Base-by-base conservation (phyloP, 345 rosid genomes). In the Boechera retrofracta region DNA sequence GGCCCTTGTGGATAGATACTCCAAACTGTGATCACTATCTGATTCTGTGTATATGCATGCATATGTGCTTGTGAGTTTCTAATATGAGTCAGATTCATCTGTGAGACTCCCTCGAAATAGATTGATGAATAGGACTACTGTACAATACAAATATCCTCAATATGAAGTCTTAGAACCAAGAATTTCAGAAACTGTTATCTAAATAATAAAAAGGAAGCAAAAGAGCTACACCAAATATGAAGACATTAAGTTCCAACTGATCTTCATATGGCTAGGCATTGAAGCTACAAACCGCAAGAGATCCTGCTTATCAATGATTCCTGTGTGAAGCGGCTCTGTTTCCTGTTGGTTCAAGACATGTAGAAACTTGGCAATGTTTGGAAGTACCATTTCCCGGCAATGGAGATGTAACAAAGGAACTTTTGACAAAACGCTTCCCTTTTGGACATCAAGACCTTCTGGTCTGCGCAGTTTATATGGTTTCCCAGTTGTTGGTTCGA, bases 241-340 rank as follows among this genome's bases (percentile, higher is more conserved):
- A 21, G 97, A 94, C 97, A 91, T 93, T 49, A 91, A 78, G 77
- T 94, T 91, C 97, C 98, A 94, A 78, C 98, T 91, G 38, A 91
- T 91, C 86, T 86, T 89, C 94, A 94, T 91, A 83, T 91, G 97
- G 61, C 84, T 76, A 54, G 97, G 97, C 96, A 94, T 89, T 8
- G 89, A 71, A 33, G 85, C 93, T 67, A 89, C 96, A 71, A 89
- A 88, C 21, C 93, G 89, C 59, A 91, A 88, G 64, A 88, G 79
- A 80, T 91, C 89, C 0, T 87, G 87, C 64, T 85, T 87, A 31
- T 79, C 74, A 18, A 58, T 67, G 73, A 73, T 36, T 31, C 63
- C 67, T 49, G 77, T 82, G 3, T 47, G 75, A 54, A 69, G 65
- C 24, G 55, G 45, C 57, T 74, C 72, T 36, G 55, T 10, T 69